These are phyloP conservation scores for Coccinonectria pachysandricola DNA, from an alignment of 2,329 filamentous ascomycete genomes.

Conservation along the genomic window DNA sequence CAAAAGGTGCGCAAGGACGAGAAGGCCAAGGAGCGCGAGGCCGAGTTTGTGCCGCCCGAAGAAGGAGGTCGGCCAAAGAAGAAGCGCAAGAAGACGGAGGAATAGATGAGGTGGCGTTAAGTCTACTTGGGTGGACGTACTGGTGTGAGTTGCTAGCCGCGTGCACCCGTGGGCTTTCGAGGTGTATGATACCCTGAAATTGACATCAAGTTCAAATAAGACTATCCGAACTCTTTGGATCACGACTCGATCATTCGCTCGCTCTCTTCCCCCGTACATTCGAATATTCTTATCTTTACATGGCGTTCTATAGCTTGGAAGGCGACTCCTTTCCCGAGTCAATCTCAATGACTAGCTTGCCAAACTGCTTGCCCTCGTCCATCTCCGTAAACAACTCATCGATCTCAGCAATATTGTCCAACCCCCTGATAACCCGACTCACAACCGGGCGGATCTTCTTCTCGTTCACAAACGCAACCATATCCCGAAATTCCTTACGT, in stretches of 20 bases:
- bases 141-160: slow-evolving; percentile 11
- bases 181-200: slow-evolving; percentile 21
- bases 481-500: slow-evolving; percentile 77
- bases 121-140: slow-evolving; percentile 9
- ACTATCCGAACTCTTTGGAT: no score
- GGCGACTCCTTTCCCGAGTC: slow-evolving; percentile 22
- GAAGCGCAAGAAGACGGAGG: slow-evolving; percentile 48
- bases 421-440: slow-evolving; percentile 59
- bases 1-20: slow-evolving; percentile 83
- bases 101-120: slow-evolving; percentile 14
- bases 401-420: slow-evolving; percentile 70
- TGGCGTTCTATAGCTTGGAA: slow-evolving; percentile 29
- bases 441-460: slow-evolving; percentile 69
- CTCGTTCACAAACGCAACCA: slow-evolving; percentile 70
- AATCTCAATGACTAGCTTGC: slow-evolving; percentile 78
- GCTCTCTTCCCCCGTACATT: background rate
- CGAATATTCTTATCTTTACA: background rate
- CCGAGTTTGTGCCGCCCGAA: slow-evolving; percentile 78
- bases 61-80: slow-evolving; percentile 57
- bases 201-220: slow-evolving; percentile 16
- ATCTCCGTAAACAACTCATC: slow-evolving; percentile 80
- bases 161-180: slow-evolving; percentile 11
- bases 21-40: slow-evolving; percentile 73
- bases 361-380: slow-evolving; percentile 77
- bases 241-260: no score